Percentiles rank a stretch among this genome's conserved stretches.
Conservation (phyloP, 2,329 filamentous ascomycete genomes). For the Apiospora rasikravindrae region DNA sequence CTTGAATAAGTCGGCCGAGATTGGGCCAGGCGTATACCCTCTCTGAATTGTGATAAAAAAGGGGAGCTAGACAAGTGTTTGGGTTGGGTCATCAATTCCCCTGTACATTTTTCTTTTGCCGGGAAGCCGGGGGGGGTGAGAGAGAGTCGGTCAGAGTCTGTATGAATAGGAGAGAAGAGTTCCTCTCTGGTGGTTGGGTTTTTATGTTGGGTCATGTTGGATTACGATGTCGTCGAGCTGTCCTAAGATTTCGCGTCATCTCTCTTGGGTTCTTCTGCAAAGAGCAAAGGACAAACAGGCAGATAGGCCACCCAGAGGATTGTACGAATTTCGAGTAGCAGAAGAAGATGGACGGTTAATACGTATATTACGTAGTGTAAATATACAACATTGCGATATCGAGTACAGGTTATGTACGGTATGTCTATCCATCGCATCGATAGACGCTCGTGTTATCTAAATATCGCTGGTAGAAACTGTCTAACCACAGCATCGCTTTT, state of each 20-base stretch:
- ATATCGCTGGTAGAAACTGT: neutral
- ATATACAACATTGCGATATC: conserved; percentile 1
- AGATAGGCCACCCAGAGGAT: neutral
- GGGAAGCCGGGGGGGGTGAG: no score
- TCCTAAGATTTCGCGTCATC: neutral
- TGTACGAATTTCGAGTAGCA: neutral
- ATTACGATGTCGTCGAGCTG: neutral
- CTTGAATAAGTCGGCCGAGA: neutral
- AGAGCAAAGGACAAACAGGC: neutral
- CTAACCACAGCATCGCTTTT: conserved; percentile 1
- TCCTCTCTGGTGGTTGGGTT: neutral
- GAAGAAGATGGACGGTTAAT: neutral
- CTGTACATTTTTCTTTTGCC: neutral
- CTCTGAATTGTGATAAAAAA: neutral
- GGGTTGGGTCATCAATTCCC: neutral
- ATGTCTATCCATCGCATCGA: neutral
- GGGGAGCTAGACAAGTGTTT: neutral
- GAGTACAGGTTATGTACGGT: neutral
- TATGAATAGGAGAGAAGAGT: neutral
- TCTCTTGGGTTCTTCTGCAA: neutral
- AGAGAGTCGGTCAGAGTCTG: neutral
- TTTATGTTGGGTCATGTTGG: neutral
- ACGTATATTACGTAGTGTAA: neutral
- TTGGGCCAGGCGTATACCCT: neutral
- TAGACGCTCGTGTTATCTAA: neutral